phyloP scores from a whole-genome alignment of 208 protist species.

The Angomonas ambiguus region DNA sequence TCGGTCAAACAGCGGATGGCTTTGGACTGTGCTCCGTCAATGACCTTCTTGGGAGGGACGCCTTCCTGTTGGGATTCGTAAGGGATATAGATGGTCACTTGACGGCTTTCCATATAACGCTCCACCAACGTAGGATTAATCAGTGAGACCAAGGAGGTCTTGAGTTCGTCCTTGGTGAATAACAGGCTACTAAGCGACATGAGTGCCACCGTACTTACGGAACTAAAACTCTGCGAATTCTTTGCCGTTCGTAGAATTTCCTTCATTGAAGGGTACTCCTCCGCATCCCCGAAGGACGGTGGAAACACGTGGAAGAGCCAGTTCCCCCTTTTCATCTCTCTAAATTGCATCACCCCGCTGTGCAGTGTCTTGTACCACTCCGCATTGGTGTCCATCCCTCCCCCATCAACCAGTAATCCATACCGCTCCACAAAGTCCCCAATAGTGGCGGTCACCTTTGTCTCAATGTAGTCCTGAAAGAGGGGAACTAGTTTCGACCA shows the following conservation, averaged over 20 bases:
- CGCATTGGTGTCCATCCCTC: constrained; percentile 29
- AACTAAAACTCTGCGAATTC: not conserved
- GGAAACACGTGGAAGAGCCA: constrained; percentile 52
- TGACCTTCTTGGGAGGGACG: constrained; percentile 23
- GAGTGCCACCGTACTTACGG: constrained; percentile 12
- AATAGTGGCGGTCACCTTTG: constrained; percentile 40
- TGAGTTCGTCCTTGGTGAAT: constrained; percentile 27
- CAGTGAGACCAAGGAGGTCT: constrained; percentile 10
- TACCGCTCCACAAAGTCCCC: constrained; percentile 41
- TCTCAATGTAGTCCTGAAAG: constrained; percentile 38
- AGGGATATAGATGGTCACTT: constrained; percentile 35
- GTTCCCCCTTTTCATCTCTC: constrained; percentile 34
- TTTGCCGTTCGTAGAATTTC: constrained; percentile 21
- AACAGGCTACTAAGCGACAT: constrained; percentile 18
- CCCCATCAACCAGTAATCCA: constrained; percentile 28
- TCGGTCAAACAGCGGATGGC: constrained; percentile 19
- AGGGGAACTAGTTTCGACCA: constrained; percentile 30
- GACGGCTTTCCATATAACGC: constrained; percentile 33
- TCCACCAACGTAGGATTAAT: constrained; percentile 19
- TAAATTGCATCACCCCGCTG: constrained; percentile 30
- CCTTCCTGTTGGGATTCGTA: constrained; percentile 32
- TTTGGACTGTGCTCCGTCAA: constrained; percentile 17
- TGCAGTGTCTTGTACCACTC: constrained; percentile 39
- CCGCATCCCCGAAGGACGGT: constrained; percentile 14
- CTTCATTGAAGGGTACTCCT: constrained; percentile 28